Percentiles rank a stretch among this genome's conserved stretches.
These are phyloP conservation scores for Bondarzewia mesenterica DNA, from an alignment of 1,284 basidiomycete genomes.

Conservation along the genomic window DNA sequence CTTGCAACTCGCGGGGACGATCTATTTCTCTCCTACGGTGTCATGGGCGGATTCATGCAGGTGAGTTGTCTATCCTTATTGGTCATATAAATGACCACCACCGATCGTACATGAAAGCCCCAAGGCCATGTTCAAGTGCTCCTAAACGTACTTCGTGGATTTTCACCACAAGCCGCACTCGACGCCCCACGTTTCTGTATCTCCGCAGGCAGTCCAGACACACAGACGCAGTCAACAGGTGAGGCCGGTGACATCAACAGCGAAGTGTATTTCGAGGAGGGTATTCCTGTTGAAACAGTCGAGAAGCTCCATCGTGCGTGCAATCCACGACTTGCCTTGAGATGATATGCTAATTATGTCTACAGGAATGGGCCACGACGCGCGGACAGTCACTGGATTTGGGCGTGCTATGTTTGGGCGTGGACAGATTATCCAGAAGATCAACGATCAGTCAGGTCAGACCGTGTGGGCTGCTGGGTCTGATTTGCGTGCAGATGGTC, in stretches of 20 bases:
- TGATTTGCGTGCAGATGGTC: slow-evolving; percentile 82
- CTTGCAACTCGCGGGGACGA: slow-evolving; percentile 80
- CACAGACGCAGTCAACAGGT: slow-evolving; percentile 36
- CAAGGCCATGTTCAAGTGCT: slow-evolving; percentile 93
- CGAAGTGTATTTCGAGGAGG: slow-evolving; percentile 85
- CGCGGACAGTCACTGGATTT: slow-evolving; percentile 54
- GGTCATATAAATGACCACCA: background rate
- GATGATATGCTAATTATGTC: background rate
- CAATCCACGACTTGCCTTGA: background rate
- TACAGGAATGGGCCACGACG: slow-evolving; percentile 82
- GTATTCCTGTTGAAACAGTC: slow-evolving; percentile 56
- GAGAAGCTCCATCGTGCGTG: slow-evolving; percentile 51
- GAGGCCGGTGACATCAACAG: slow-evolving; percentile 67
- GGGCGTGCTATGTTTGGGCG: slow-evolving; percentile 74
- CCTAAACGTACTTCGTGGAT: slow-evolving; percentile 85
- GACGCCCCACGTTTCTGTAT: slow-evolving; percentile 97
- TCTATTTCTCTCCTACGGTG: slow-evolving; percentile 83
- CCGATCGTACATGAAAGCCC: slow-evolving; percentile 38
- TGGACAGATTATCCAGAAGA: slow-evolving; percentile 86
- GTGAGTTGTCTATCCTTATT: slow-evolving; percentile 22
- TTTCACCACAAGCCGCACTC: slow-evolving; percentile 75
- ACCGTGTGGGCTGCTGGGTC: slow-evolving; percentile 85
- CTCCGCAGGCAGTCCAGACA: slow-evolving; percentile 71
- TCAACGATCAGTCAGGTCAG: slow-evolving; percentile 55
- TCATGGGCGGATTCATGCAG: slow-evolving; percentile 97